Evolutionary conservation across 2,329 filamentous ascomycete genomes (phyloP), one percentile per base, ranked within the genome.

Genomic region (Eutypella sp.): DNA sequence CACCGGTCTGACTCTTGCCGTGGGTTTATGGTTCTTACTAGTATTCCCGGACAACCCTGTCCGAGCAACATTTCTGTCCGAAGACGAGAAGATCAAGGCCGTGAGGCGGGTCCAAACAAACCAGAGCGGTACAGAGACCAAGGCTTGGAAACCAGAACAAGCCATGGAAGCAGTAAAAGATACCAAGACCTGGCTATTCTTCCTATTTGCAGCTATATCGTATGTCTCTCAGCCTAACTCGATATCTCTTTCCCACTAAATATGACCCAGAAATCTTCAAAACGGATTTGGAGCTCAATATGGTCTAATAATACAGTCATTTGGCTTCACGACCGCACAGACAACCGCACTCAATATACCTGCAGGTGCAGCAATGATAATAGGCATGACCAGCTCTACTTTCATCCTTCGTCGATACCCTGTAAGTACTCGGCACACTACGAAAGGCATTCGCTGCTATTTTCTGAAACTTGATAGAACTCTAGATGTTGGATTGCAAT

Each of bases 91-190:
- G 23, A 22, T 24, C 29, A 43, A 33, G 40, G 45, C 40, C 13
- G 45, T 47, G 13, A 47, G 23, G 23, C 16, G 45, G 18, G 34
- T 47, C 16, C 38, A 40, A 25, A 16, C 45, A 5, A 47, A 47
- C 24, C 45, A 47, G 19, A 47, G 40, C 40, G 40, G 45, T 8
- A 47, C 41, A 4, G 45, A 47, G 24, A 47, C 45, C n/a, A 43
- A 47, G 40, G 22, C 34, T 24, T 47, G 45, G 40, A 47, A 42
- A 18, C 23, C 31, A 2, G 45, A 47, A 15, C 45, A 47, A 24
- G 40, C 36, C 4, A 19, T 18, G 23, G 45, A 47, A 29, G 45
- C 45, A 9, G 16, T 47, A 4, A 47, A 22, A 27, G 40, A 47
- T 15, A 8, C 20, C 11, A 47, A 47, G 45, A 43, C 45, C 10